Base-by-base conservation (phyloP, 2,329 filamentous ascomycete species). In the Fusarium buharicum region DNA sequence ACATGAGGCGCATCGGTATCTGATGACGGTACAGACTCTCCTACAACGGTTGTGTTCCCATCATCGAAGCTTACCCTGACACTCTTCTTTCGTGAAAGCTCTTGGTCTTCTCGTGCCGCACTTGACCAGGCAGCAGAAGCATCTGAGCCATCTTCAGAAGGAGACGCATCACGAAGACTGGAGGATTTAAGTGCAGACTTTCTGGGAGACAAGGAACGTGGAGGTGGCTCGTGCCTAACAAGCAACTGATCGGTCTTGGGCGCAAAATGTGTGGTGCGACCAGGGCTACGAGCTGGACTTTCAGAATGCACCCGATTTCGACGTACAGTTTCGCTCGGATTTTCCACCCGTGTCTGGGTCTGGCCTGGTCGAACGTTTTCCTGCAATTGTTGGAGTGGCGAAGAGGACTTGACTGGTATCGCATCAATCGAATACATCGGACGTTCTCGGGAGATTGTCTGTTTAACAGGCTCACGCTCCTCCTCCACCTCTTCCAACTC, bases 1-100 rank as follows among this genome's bases (percentile, higher is more conserved):
- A 75, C 48, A 17, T 77, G 57, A 4, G 80, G 75, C 1, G 80
- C 78, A 8, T 80, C 79, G 2, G 73, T 64, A 39, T 78, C 74
- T 3, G 74, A 68, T 4, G 73, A 63, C 10, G 74, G 69, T 8
- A 75, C 75, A 10, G 81, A 75, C 47, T 86, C 80, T 7, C 82
- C 83, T 18, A 86, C 80, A 3, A 86, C 76, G 10, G 84, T 76
- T 9, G 81, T 84, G n/a, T 76, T 81, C 30, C 84, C 82, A 45
- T 92, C 89, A 62, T 92, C 89, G 71, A 93, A 97, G 76, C 92
- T 97, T 41, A 93, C 90, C 20, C 90, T 82, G 1, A 85, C 84
- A 34, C 82, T 84, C 74, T 89, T 92, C 76, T 87, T 92, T 56
- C 85, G 80, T 16, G 75, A 68, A 2, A 74, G 28, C 2, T 68